Base-by-base conservation (phyloP, 2,329 filamentous ascomycete species). In the Simplicillium sp. region DNA sequence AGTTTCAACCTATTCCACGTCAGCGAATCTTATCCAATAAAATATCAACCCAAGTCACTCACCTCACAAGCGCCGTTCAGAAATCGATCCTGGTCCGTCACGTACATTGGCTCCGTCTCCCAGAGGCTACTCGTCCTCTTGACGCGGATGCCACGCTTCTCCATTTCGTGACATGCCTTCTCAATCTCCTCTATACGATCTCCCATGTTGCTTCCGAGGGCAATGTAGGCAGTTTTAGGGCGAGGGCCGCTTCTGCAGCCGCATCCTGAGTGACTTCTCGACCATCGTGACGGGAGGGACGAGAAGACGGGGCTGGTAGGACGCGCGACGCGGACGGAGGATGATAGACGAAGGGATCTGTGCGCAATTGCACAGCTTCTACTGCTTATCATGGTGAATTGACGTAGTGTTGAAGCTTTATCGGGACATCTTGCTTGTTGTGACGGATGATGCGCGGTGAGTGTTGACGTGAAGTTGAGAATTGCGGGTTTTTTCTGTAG, bases 71-170 rank as follows among this genome's bases (percentile, higher is more conserved):
- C 89, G 15, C 88, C 92, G 57, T 98, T 98, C 37, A 96, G 67
- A 56, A 98, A 98, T 25, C 77, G 76, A 47, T 81, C 80, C 60
- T 98, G 92, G 47, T 96, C 84, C 47, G 84, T 67, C 48, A 96
- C 84, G 61, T 98, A 98, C 92, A 98, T 98, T 16, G 92, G 87
- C 52, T 87, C 80, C 3, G 90, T 98, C 66, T 97, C 88, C 75
- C 92, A 98, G 3, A 98, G 69, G 46, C 80, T 83, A 59, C 90
- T 97, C 0, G 90, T 95, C 52, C 82, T 73, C 53, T 78, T 73
- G 32, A 98, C 75, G 40, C 65, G 76, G 55, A 97, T 87, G 29
- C 79, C 80, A 16, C 77, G 70, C 35, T 70, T 66, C 47, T 85
- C 78, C 78, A 98, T 87, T 56, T 84, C 76, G 35, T 69, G 70